Conservation (phyloP, 2,329 filamentous ascomycete genomes). For the Colletotrichum sp. region DNA sequence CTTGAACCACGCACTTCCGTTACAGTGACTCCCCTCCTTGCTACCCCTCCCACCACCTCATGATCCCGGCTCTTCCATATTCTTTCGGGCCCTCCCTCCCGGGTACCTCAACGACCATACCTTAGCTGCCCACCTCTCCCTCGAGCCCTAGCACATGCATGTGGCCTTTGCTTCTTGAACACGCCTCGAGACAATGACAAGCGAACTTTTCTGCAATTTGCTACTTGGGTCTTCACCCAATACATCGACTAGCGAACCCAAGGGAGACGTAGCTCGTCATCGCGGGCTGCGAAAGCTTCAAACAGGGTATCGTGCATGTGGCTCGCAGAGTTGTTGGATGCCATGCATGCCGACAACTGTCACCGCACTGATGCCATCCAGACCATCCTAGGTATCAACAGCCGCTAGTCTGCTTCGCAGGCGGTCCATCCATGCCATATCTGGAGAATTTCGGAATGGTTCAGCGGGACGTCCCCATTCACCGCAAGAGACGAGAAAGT, state of each 20-base stretch:
- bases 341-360: constrained; percentile 14
- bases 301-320: neutral
- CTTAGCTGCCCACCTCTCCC: neutral
- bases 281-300: neutral
- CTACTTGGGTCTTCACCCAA: neutral
- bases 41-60: neutral
- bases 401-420: neutral
- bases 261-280: constrained; percentile 1
- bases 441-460: constrained; percentile 3
- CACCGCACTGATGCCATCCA: constrained; percentile 18
- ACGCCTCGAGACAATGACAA: neutral
- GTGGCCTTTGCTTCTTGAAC: neutral
- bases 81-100: constrained; percentile 6
- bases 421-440: neutral
- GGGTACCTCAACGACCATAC: constrained; percentile 11
- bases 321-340: neutral
- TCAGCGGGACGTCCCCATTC: constrained; percentile 5
- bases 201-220: neutral
- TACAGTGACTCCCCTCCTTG: neutral
- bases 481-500: constrained; percentile 8
- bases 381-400: neutral
- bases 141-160: constrained; percentile 4
- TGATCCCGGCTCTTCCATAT: constrained; percentile 2
- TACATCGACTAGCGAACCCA: neutral
- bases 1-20: neutral